phyloP scores from a whole-genome alignment of 2,329 filamentous ascomycete genomes.

The Emergomyces pasteurianus region DNA sequence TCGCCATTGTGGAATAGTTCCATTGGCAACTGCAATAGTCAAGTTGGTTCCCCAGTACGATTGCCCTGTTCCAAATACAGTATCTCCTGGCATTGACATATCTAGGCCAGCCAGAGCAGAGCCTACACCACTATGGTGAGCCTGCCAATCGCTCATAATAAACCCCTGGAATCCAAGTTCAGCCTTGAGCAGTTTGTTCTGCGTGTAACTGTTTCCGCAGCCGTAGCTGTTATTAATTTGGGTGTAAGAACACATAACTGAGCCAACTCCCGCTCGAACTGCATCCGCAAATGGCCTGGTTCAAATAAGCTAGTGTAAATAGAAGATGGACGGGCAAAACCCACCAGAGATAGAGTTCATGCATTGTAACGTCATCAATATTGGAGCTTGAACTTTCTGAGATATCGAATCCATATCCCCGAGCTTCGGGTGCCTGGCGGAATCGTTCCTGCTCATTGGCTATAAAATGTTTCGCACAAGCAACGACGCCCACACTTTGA shows the following conservation, averaged over 20 bases:
- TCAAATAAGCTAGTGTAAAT: constrained; percentile 1
- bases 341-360: constrained; percentile 51
- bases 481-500: constrained; percentile 69
- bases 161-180: constrained; percentile 69
- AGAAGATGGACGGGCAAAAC: background rate
- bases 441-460: constrained; percentile 64
- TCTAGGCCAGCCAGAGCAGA: constrained; percentile 59
- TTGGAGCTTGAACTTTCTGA: constrained; percentile 50
- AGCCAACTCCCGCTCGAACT: constrained; percentile 51
- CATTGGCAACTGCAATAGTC: constrained; percentile 77
- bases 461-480: constrained; percentile 68
- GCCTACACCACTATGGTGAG: constrained; percentile 59
- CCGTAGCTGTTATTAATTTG: constrained; percentile 57
- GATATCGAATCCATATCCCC: constrained; percentile 50
- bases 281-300: constrained; percentile 55
- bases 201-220: constrained; percentile 50
- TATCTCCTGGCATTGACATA: constrained; percentile 80
- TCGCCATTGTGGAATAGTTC: constrained; percentile 75
- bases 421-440: constrained; percentile 50
- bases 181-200: constrained; percentile 54
- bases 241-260: constrained; percentile 63
- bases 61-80: constrained; percentile 56
- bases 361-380: constrained; percentile 51
- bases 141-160: constrained; percentile 61
- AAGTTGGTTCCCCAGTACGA: constrained; percentile 80